These are phyloP conservation scores for Diaporthe vaccinii DNA, from an alignment of 2,329 filamentous ascomycete genomes.

Conservation along the genomic window DNA sequence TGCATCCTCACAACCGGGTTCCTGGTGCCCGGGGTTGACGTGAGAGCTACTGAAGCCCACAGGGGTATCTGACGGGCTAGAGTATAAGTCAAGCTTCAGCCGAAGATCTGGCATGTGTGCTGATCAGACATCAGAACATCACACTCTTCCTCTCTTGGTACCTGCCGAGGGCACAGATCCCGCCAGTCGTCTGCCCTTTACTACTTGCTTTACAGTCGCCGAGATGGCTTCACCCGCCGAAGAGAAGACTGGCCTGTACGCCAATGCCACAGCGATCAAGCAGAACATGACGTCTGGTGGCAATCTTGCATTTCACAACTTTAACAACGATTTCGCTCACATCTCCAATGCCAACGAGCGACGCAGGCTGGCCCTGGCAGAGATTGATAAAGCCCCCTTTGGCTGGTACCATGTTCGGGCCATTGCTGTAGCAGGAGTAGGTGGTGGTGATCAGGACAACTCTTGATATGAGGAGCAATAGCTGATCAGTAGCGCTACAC, in stretches of 20 bases:
- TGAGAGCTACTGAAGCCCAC: background rate
- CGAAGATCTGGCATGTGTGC: background rate
- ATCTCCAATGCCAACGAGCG: conserved; percentile 82
- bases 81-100: conserved; percentile 27
- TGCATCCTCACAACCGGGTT: background rate
- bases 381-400: conserved; percentile 85
- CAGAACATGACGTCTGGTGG: conserved; percentile 69
- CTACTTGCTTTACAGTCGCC: too few species aligned
- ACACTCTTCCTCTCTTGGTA: background rate
- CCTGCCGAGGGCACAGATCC: background rate
- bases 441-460: background rate
- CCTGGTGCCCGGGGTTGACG: background rate
- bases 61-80: background rate
- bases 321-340: conserved; percentile 78
- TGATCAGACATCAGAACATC: background rate
- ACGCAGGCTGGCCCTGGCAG: conserved; percentile 81
- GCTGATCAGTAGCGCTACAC: background rate
- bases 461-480: background rate
- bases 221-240: background rate
- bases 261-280: background rate
- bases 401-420: conserved; percentile 88
- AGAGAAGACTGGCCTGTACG: background rate
- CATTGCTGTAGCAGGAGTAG: conserved; percentile 81
- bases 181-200: background rate
- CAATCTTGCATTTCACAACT: conserved; percentile 82